Evolutionary conservation across 306 rosid species (phyloP).

Genomic region (Malus sieversii): DNA sequence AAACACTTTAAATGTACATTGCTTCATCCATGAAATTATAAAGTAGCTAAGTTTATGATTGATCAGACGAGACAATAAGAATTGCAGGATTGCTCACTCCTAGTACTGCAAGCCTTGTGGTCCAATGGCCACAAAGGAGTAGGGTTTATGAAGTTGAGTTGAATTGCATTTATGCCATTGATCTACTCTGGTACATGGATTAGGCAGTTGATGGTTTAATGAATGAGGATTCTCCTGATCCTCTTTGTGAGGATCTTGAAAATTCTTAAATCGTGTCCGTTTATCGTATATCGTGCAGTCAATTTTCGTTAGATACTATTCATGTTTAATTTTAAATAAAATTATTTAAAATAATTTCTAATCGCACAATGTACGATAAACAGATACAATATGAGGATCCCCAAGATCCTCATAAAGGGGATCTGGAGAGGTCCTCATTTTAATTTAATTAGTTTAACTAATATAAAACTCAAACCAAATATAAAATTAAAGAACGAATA

Average conservation of each 20-base stretch:
- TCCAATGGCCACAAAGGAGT: conserved; percentile 1
- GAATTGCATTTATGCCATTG: neutral
- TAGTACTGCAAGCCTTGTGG: neutral
- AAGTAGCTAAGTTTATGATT: neutral
- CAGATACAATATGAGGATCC: too few species aligned
- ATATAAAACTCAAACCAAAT: neutral
- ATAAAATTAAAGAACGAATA: neutral
- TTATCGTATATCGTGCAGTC: rapidly evolving
- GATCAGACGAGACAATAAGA: conserved; percentile 9
- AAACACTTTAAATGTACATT: neutral
- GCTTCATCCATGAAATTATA: neutral
- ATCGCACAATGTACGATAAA: too few species aligned
- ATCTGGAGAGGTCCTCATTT: rapidly evolving
- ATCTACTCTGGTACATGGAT: neutral
- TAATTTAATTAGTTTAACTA: too few species aligned
- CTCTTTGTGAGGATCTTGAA: too few species aligned
- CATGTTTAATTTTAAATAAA: too few species aligned
- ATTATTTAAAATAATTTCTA: too few species aligned
- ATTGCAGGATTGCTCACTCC: conserved; percentile 3
- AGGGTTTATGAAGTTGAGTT: neutral
- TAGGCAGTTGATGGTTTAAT: neutral
- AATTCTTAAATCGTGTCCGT: too few species aligned
- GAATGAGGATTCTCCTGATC: too few species aligned
- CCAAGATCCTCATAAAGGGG: too few species aligned
- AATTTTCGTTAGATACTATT: too few species aligned